Percentiles rank a stretch among this genome's conserved stretches.
Evolutionary conservation across 2,329 filamentous ascomycete species (phyloP).

Genomic region (Grosmannia huntii): DNA sequence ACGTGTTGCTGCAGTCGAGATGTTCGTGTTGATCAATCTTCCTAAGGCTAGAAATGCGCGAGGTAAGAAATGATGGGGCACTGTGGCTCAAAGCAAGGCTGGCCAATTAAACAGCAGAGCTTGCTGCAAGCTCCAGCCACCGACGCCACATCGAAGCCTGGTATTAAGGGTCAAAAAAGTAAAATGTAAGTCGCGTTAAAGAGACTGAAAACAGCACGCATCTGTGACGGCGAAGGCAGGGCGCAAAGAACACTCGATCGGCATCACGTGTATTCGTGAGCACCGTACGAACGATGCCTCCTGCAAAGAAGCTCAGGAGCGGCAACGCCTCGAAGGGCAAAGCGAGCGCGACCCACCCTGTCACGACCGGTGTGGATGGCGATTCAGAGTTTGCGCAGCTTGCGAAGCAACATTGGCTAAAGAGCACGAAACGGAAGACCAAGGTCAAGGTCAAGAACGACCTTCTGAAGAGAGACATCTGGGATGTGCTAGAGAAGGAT

Average conservation of each 20-base stretch:
- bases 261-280: not conserved
- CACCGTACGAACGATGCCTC: conserved; percentile 32
- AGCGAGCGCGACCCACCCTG: conserved; percentile 9
- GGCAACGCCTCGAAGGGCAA: conserved; percentile 30
- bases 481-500: conserved; percentile 75
- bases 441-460: conserved; percentile 71
- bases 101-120: conserved; percentile 3
- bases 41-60: not conserved
- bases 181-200: not conserved
- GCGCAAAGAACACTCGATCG: not conserved
- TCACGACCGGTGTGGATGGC: conserved; percentile 52
- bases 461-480: conserved; percentile 75
- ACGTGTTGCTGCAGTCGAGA: not conserved
- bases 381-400: conserved; percentile 63
- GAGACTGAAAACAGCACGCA: not conserved
- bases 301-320: conserved; percentile 45
- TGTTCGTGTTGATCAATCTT: not conserved
- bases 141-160: not conserved
- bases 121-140: conserved; percentile 2
- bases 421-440: conserved; percentile 42
- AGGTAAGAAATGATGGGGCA: not conserved
- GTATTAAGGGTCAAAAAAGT: not conserved
- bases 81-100: conserved; percentile 8
- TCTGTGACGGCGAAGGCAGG: not conserved
- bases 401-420: conserved; percentile 77